phyloP scores from a whole-genome alignment of 2,329 filamentous ascomycete genomes.

The Penicillium corylophilum region DNA sequence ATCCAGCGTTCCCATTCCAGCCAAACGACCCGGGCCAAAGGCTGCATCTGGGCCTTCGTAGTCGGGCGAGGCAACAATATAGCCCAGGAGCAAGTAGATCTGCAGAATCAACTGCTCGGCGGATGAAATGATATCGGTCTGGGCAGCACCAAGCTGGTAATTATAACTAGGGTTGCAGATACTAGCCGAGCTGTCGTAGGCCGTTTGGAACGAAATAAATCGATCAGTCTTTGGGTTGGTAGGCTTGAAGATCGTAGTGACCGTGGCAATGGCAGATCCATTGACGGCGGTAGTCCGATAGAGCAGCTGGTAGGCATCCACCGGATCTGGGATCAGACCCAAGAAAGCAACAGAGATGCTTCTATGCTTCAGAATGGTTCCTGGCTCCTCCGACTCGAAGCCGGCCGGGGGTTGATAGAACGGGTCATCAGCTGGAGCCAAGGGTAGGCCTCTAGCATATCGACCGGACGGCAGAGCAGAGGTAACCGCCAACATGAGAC shows the following conservation, averaged over 20 bases:
- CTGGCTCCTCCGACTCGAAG: conserved; percentile 21
- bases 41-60: conserved; percentile 49
- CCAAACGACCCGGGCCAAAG: conserved; percentile 43
- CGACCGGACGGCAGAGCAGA: conserved; percentile 9
- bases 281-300: conserved; percentile 44
- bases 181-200: conserved; percentile 31
- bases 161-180: conserved; percentile 30
- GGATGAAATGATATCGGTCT: conserved; percentile 35
- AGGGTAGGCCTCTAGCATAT: conserved; percentile 4
- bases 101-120: conserved; percentile 33
- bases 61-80: conserved; percentile 51
- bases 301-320: conserved; percentile 38
- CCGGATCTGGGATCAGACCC: conserved; percentile 22
- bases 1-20: conserved; percentile 49
- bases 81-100: conserved; percentile 44
- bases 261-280: conserved; percentile 39
- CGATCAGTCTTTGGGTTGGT: conserved; percentile 21
- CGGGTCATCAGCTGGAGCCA: conserved; percentile 21
- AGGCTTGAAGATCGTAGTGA: conserved; percentile 44
- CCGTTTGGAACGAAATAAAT: conserved; percentile 46
- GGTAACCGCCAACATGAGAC: conserved; percentile 9
- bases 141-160: conserved; percentile 34
- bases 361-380: conserved; percentile 26
- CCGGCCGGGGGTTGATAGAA: conserved; percentile 29
- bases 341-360: conserved; percentile 20